Base-by-base conservation (phyloP, 108 stramenopile genomes). In the Skeletonema grethae region DNA sequence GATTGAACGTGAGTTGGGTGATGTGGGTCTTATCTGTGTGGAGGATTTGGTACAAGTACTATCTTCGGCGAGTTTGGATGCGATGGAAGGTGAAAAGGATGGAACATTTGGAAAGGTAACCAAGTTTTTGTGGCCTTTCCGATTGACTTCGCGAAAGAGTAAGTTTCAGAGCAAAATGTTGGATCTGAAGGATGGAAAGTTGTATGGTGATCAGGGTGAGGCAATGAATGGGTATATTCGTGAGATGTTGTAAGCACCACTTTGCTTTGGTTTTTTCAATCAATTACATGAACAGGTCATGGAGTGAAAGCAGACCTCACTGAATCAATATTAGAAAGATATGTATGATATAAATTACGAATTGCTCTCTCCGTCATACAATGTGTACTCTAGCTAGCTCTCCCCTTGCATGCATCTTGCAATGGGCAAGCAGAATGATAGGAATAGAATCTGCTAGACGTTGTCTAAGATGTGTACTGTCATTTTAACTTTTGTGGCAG, bases 11-110 rank as follows among this genome's bases (percentile, higher is more conserved):
- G 80, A 82, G 9, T 75, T 95, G 67, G 94, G 94, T 12, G 84
- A 83, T 29, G 11, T 46, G 16, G 93, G 89, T 1, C 74, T 95
- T 43, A 91, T 95, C 75, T 95, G 94, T 75, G 88, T 90, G 67
- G 94, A 95, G 68, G 94, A 95, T 86, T 77, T 95, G 75, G 85
- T 95, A 10, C 91, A 92, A 56, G 91, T 87, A 66, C 64, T 95
- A 55, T 71, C 79, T 29, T 58, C 65, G n/a, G 12, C 68, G 61
- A 41, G 39, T 38, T 61, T 30, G 67, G 73, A 62, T 22, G 53
- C 31, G 36, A 46, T 36, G 22, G 48, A 57, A 35, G 79, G 64
- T 30, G 84, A 74, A 10, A 71, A 84, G 16, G 36, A 66, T 48
- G 90, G 85, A 29, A 65, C 77, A 24, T 80, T 83, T 57, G 30